Base-by-base conservation (phyloP, 495 filamentous ascomycete genomes). In the Trichoderma orchidacearum region DNA sequence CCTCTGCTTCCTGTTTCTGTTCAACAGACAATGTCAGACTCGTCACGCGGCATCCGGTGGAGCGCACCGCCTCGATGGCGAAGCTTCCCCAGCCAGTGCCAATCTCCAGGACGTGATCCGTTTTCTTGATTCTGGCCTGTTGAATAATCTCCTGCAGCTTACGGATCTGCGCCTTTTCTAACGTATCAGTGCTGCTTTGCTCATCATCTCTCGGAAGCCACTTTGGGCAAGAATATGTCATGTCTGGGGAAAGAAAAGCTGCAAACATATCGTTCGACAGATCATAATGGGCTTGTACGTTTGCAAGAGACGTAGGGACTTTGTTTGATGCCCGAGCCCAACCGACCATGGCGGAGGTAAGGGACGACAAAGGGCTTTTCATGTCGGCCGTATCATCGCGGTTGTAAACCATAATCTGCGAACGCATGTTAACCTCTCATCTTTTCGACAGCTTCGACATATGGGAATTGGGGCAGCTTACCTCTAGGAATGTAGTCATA, bases 191-290 rank as follows among this genome's bases (percentile, higher is more conserved):
- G 30, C 35, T 72, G 63, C 58, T 61, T 58, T 34, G 38, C 11
- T 3, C 51, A 27, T 25, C 45, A 35, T 35, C 32, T 15, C 12
- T n/a, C 2, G 32, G 32, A 1, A 35, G 11, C 83, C 84, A 87
- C 53, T 87, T 85, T 0, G 84, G 81, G 60, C 85, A 87, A 1
- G 82, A 86, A 61, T 88, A 89, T 11, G 85, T 88, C 83, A 89
- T 86, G 58, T 88, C 85, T 3, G 75, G 67, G 1, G 84, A 87
- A 25, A 89, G 72, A 55, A 88, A 88, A 2, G 84, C 80, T 9
- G 82, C 75, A 59, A 89, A 88, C 74, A 88, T 82, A 27, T 79
- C 77, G 65, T 89, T 88, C 60, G 80, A 81, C 56, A 87, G 85
- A 64, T 89, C 85, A 61, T 88, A 88, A 57, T 89, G 85, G 17